These are phyloP conservation scores for Sarocladium oryzae DNA, from an alignment of 2,329 filamentous ascomycete species.

Conservation along the genomic window DNA sequence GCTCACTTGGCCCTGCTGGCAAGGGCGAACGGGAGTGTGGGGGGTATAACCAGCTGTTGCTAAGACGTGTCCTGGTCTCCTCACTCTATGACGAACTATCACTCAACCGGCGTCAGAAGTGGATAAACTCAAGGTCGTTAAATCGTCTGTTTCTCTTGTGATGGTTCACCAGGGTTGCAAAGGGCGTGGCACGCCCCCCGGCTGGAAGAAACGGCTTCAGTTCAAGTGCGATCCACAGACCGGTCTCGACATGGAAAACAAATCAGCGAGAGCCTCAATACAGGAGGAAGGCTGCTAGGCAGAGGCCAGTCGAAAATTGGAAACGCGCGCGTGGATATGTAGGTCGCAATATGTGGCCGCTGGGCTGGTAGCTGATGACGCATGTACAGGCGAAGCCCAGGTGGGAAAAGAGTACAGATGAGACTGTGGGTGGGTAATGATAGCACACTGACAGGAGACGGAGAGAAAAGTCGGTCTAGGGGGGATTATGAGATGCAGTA, in stretches of 20 bases:
- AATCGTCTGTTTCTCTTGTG: no score
- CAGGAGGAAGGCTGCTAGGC: not conserved
- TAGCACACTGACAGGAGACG: not conserved
- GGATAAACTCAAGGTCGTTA: no score
- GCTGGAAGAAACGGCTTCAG: no score
- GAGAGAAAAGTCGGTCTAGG: not conserved
- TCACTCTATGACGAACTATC: no score
- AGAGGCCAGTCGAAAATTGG: not conserved
- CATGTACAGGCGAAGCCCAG: not conserved
- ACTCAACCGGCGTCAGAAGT: no score
- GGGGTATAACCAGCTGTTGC: not conserved
- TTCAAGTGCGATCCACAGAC: not conserved
- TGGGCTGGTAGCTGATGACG: conserved; percentile 1
- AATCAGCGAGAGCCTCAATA: no score
- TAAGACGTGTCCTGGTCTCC: not conserved
- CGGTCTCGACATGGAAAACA: no score
- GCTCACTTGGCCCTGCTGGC: not conserved
- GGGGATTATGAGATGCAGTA: not conserved
- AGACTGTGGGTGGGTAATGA: no score
- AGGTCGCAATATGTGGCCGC: conserved; percentile 10
- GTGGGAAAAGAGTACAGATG: not conserved
- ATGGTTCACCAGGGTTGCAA: no score
- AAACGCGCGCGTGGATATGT: not conserved
- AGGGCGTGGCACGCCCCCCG: no score
- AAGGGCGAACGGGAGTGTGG: not conserved